Conservation (phyloP, 169 alveolate species). For the Eimeria brunetti region DNA sequence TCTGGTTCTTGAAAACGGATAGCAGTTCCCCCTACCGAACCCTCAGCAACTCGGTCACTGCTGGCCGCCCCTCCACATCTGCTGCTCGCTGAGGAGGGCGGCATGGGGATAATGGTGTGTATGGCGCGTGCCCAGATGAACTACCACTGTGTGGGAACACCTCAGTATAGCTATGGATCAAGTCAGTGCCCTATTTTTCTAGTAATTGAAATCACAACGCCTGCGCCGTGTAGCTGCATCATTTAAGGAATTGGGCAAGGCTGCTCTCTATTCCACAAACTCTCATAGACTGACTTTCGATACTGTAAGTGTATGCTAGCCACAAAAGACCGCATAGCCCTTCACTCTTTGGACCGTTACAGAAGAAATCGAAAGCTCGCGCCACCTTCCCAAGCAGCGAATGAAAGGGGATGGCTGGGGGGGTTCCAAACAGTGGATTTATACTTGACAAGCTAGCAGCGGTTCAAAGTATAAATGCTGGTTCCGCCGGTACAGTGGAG, state of each 20-base stretch:
- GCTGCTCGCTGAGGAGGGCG: background rate
- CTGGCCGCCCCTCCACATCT: background rate
- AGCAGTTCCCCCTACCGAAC: background rate
- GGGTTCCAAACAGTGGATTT: background rate
- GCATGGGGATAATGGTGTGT: background rate
- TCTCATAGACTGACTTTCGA: background rate
- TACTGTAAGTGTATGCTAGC: background rate
- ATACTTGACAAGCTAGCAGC: background rate
- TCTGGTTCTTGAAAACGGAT: slow-evolving; percentile 10
- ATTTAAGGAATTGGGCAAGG: background rate
- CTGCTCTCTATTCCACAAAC: background rate
- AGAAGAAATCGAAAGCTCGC: background rate
- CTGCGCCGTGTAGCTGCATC: background rate
- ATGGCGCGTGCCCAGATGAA: background rate
- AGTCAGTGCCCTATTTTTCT: background rate
- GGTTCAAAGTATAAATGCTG: background rate
- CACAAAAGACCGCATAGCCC: background rate
- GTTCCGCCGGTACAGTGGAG: slow-evolving; percentile 1
- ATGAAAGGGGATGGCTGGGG: background rate
- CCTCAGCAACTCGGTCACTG: background rate
- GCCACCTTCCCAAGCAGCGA: background rate
- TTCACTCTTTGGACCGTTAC: background rate
- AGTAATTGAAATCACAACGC: background rate
- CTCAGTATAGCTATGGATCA: background rate
- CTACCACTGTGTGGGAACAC: background rate